A percentile compares a stretch with the other conserved stretches of the same genome.
Evolutionary conservation across 495 filamentous ascomycete genomes (phyloP).

Genomic region (Hypoxylon rickii): DNA sequence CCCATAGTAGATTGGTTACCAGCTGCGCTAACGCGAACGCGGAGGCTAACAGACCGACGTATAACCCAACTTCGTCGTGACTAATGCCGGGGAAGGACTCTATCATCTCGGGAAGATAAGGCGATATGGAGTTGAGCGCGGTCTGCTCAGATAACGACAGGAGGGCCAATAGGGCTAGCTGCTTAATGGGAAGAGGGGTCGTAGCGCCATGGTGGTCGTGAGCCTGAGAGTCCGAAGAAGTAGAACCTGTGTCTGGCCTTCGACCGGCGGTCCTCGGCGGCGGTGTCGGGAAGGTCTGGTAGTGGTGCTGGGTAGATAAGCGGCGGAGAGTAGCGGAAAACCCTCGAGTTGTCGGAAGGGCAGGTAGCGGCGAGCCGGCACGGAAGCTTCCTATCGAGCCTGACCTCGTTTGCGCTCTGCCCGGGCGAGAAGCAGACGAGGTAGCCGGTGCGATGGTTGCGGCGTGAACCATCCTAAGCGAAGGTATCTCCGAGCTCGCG

Average conservation of each 20-base stretch:
- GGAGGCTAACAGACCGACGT: conserved; percentile 87
- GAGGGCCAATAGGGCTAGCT: conserved; percentile 82
- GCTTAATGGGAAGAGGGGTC: conserved; percentile 79
- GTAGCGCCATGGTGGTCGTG: conserved; percentile 45
- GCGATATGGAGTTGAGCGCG: conserved; percentile 93
- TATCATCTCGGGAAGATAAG: conserved; percentile 92
- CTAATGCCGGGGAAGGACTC: conserved; percentile 81
- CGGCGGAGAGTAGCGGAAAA: conserved; percentile 47
- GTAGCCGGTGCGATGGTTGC: conserved; percentile 34
- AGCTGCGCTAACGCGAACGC: conserved; percentile 92
- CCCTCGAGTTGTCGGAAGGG: conserved; percentile 26
- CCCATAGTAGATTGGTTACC: conserved; percentile 91
- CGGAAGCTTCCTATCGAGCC: conserved; percentile 51
- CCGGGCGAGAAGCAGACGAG: conserved; percentile 25
- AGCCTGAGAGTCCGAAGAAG: conserved; percentile 31
- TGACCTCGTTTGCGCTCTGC: conserved; percentile 25
- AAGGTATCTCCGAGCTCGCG: conserved; percentile 26
- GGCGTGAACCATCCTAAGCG: conserved; percentile 43
- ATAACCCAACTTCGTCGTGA: conserved; percentile 72
- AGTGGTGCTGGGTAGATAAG: conserved; percentile 66
- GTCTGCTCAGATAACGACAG: conserved; percentile 94
- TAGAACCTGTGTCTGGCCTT: conserved; percentile 34
- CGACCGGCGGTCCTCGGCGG: conserved; percentile 73
- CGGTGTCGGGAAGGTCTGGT: conserved; percentile 92
- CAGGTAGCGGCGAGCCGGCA: conserved; percentile 52